Evolutionary conservation across 2,329 filamentous ascomycete species (phyloP).

Genomic region (Arachnomyces sp.): DNA sequence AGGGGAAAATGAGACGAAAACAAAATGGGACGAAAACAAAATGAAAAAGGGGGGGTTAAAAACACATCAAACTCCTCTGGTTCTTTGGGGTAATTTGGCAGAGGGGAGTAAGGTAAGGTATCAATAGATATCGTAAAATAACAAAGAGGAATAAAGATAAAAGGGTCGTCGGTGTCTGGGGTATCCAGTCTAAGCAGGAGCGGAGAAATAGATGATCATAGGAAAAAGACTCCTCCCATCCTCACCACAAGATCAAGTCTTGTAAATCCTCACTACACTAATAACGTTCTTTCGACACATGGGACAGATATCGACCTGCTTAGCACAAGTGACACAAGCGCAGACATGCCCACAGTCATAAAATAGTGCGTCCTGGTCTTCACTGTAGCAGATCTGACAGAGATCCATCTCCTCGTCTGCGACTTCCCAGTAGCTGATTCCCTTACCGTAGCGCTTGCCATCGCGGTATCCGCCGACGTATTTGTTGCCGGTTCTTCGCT

Average conservation of each 20-base stretch:
- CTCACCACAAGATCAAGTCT: slow-evolving; percentile 23
- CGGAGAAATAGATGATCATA: too few relatives aligned
- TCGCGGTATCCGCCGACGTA: slow-evolving; percentile 55
- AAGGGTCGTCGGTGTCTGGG: too few relatives aligned
- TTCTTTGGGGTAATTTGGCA: too few relatives aligned
- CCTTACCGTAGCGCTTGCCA: slow-evolving; percentile 54
- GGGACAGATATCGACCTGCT: slow-evolving; percentile 52
- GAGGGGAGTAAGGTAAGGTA: too few relatives aligned
- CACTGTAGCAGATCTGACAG: slow-evolving; percentile 58
- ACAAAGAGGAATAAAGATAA: too few relatives aligned
- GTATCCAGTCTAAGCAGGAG: too few relatives aligned
- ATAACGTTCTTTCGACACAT: slow-evolving; percentile 53
- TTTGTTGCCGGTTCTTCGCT: slow-evolving; percentile 51
- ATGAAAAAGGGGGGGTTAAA: too few relatives aligned
- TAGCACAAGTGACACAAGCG: slow-evolving; percentile 53
- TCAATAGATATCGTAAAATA: too few relatives aligned
- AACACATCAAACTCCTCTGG: too few relatives aligned
- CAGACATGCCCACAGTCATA: slow-evolving; percentile 58
- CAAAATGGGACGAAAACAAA: too few relatives aligned
- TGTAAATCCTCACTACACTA: slow-evolving; percentile 52
- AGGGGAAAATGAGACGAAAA: too few relatives aligned
- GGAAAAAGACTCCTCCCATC: too few relatives aligned
- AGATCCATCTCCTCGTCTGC: slow-evolving; percentile 54
- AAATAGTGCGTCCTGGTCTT: slow-evolving; percentile 53
- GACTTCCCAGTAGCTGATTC: slow-evolving; percentile 55